phyloP scores from a whole-genome alignment of 306 rosid genomes.

The Purshia tridentata region DNA sequence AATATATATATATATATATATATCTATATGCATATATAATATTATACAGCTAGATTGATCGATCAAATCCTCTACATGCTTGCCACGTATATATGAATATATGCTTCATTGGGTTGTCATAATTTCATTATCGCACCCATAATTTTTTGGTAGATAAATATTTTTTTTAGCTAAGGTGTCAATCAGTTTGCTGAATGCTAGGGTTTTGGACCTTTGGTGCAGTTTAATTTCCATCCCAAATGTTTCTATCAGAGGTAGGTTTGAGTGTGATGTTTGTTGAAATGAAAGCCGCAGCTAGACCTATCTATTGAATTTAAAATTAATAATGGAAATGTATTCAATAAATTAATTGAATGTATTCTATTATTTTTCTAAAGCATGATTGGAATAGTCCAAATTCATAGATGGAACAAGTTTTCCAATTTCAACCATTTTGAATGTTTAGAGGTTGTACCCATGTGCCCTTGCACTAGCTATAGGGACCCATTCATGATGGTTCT shows the following conservation, averaged over 20 bases:
- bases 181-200: constrained; percentile 38
- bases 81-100: constrained; percentile 27
- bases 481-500: constrained; percentile 23
- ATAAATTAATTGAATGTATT: background rate
- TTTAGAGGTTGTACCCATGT: constrained; percentile 15
- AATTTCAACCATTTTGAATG: constrained; percentile 40
- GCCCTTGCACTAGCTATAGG: constrained; percentile 27
- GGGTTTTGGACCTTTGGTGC: constrained; percentile 48
- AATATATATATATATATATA: too few relatives aligned
- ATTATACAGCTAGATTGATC: constrained; percentile 27
- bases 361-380: constrained; percentile 15
- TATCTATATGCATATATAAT: too few relatives aligned
- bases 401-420: constrained; percentile 34
- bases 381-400: constrained; percentile 37
- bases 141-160: constrained; percentile 1
- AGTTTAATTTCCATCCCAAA: constrained; percentile 51
- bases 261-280: constrained; percentile 57
- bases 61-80: constrained; percentile 35
- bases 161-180: constrained; percentile 35
- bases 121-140: background rate
- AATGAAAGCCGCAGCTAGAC: constrained; percentile 45
- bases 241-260: constrained; percentile 69
- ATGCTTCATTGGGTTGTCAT: background rate
- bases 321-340: background rate
- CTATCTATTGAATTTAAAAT: constrained; percentile 27